Conservation (phyloP, 768 basidiomycete species). For the Naganishia onofrii region DNA sequence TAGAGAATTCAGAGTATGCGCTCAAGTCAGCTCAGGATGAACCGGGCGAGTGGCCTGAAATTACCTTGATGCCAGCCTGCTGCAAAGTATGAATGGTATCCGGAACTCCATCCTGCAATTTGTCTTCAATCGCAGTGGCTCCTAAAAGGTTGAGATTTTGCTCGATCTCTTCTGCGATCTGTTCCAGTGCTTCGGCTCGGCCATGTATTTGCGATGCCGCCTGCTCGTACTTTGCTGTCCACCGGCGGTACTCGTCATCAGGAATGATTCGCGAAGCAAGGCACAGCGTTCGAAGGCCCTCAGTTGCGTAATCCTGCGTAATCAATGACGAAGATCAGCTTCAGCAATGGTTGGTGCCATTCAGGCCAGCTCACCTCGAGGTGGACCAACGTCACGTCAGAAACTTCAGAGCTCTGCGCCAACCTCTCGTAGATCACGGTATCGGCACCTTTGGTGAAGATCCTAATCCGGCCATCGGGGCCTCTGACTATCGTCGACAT, state of each 20-base stretch:
- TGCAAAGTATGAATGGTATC: constrained; percentile 97
- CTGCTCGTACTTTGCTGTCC: constrained; percentile 81
- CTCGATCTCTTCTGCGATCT: constrained; percentile 92
- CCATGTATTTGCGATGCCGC: constrained; percentile 89
- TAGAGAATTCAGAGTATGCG: neutral
- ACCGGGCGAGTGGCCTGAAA: neutral
- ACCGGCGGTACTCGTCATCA: constrained; percentile 82
- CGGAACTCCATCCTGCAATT: constrained; percentile 95
- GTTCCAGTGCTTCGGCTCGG: constrained; percentile 88
- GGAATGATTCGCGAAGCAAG: constrained; percentile 90
- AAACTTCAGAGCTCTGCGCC: constrained; percentile 66
- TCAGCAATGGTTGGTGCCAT: neutral
- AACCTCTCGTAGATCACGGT: constrained; percentile 93
- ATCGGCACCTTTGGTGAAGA: constrained; percentile 96
- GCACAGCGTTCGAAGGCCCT: constrained; percentile 94
- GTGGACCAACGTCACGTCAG: constrained; percentile 80
- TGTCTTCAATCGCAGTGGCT: constrained; percentile 97
- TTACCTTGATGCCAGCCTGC: constrained; percentile 92
- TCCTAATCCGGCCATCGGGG: constrained; percentile 84
- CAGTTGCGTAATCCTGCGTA: constrained; percentile 85
- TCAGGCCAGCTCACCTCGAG: constrained; percentile 66
- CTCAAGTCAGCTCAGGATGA: constrained; percentile 2
- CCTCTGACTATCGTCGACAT: constrained; percentile 93
- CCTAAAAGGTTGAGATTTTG: constrained; percentile 88
- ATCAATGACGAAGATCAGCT: neutral